Percentiles rank a stretch among this genome's conserved stretches.
Evolutionary conservation across 495 filamentous ascomycete species (phyloP).

Genomic region (Podospora didyma): DNA sequence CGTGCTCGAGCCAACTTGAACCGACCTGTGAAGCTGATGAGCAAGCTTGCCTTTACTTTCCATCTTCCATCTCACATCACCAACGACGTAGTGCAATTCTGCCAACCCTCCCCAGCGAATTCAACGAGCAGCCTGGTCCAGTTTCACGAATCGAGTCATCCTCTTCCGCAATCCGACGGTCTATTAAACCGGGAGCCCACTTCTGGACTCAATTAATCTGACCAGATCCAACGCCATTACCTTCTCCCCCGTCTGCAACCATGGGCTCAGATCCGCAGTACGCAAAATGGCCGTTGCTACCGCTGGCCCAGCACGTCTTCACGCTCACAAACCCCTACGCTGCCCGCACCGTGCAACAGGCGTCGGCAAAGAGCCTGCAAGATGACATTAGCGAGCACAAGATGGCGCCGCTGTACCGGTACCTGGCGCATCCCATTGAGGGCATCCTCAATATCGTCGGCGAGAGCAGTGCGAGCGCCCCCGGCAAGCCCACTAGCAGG

Average conservation of each 20-base stretch:
- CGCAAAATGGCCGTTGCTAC: slow-evolving; percentile 87
- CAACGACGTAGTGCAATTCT: not conserved
- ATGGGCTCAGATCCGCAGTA: slow-evolving; percentile 99
- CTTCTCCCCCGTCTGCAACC: slow-evolving; percentile 8
- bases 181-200: not conserved
- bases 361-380: slow-evolving; percentile 78
- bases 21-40: slow-evolving; percentile 2
- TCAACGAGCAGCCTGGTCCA: not conserved
- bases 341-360: slow-evolving; percentile 59
- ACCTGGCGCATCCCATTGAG: slow-evolving; percentile 89
- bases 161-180: not conserved
- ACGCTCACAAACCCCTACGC: slow-evolving; percentile 87
- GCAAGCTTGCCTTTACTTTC: slow-evolving; percentile 11
- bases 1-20: slow-evolving; percentile 12
- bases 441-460: slow-evolving; percentile 79
- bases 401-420: slow-evolving; percentile 95
- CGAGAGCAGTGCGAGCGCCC: slow-evolving; percentile 55
- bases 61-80: not conserved
- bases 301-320: slow-evolving; percentile 95
- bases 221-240: not conserved
- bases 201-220: not conserved
- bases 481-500: slow-evolving; percentile 48
- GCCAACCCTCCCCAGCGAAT: not conserved
- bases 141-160: not conserved
- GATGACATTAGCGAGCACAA: slow-evolving; percentile 89